Percentiles rank a stretch among this genome's conserved stretches.
phyloP scores from a whole-genome alignment of 225 moss, liverwort and hornwort species.

The Thuidium tamariscinum region DNA sequence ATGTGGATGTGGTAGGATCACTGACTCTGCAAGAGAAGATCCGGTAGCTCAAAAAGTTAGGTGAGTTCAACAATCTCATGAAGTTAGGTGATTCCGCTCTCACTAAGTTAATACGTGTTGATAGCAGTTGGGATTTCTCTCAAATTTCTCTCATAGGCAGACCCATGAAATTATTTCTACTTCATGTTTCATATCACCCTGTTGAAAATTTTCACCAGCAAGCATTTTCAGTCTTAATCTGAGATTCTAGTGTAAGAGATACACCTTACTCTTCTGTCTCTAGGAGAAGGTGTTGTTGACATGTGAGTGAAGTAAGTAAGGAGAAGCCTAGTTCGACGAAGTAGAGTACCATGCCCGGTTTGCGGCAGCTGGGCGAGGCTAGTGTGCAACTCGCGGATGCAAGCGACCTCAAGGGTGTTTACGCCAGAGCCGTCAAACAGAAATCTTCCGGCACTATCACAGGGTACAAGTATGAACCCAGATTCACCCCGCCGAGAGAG shows the following conservation, averaged over 20 bases:
- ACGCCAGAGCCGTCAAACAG: background rate
- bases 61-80: background rate
- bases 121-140: background rate
- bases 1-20: too few relatives aligned
- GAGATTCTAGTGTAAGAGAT: too few relatives aligned
- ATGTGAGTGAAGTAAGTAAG: background rate
- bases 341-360: background rate
- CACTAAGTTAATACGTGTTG: background rate
- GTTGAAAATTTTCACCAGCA: background rate
- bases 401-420: background rate
- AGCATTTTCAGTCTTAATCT: rapidly evolving
- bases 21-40: too few relatives aligned
- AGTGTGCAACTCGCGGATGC: background rate
- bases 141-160: too few relatives aligned
- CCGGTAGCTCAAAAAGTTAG: background rate
- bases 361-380: too few relatives aligned
- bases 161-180: background rate
- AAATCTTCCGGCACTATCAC: background rate
- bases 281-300: too few relatives aligned
- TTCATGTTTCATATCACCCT: background rate
- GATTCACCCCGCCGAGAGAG: background rate
- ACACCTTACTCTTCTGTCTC: too few relatives aligned
- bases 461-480: background rate
- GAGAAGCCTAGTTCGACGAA: background rate
- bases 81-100: background rate